Percentiles rank a stretch among this genome's conserved stretches.
Evolutionary conservation across 805 yeast genomes (phyloP).

Genomic region (Priceomyces fermenticarens): DNA sequence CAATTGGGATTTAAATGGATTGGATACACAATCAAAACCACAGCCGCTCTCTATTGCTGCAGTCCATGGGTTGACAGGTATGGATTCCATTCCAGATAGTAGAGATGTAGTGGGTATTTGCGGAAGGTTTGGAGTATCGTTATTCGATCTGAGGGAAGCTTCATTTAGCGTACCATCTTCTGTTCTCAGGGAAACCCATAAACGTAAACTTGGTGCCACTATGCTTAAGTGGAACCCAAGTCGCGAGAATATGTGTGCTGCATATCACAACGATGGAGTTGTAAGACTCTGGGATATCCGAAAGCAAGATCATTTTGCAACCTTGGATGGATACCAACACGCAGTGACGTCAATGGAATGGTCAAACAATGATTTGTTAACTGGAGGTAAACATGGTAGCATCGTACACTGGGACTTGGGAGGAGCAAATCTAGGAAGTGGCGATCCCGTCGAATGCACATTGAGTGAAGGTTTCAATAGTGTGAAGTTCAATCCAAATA

Average conservation of each 20-base stretch:
- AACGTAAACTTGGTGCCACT: slow-evolving; percentile 30
- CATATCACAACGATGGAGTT: slow-evolving; percentile 55
- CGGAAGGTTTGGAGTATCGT: slow-evolving; percentile 70
- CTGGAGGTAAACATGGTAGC: slow-evolving; percentile 64
- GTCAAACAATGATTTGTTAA: slow-evolving; percentile 51
- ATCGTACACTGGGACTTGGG: slow-evolving; percentile 66
- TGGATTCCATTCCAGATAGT: slow-evolving; percentile 47
- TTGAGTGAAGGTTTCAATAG: slow-evolving; percentile 46
- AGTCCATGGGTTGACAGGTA: slow-evolving; percentile 47
- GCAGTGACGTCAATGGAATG: slow-evolving; percentile 57
- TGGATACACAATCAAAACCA: slow-evolving; percentile 36
- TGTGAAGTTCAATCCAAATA: slow-evolving; percentile 31
- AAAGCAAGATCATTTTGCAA: slow-evolving; percentile 50
- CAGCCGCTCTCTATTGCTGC: slow-evolving; percentile 54
- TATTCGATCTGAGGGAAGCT: slow-evolving; percentile 64
- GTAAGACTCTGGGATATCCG: slow-evolving; percentile 77
- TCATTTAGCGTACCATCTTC: slow-evolving; percentile 32
- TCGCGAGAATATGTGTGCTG: slow-evolving; percentile 60
- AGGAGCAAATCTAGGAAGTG: slow-evolving; percentile 15
- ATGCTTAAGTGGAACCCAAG: slow-evolving; percentile 61
- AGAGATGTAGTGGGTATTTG: slow-evolving; percentile 60
- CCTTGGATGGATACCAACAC: slow-evolving; percentile 55
- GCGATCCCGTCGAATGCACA: slow-evolving; percentile 31
- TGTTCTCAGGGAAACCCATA: slow-evolving; percentile 9
- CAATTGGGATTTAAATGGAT: slow-evolving; percentile 70